Evolutionary conservation across 2,329 filamentous ascomycete species (phyloP).

Genomic region (Clarireedia hainanense): DNA sequence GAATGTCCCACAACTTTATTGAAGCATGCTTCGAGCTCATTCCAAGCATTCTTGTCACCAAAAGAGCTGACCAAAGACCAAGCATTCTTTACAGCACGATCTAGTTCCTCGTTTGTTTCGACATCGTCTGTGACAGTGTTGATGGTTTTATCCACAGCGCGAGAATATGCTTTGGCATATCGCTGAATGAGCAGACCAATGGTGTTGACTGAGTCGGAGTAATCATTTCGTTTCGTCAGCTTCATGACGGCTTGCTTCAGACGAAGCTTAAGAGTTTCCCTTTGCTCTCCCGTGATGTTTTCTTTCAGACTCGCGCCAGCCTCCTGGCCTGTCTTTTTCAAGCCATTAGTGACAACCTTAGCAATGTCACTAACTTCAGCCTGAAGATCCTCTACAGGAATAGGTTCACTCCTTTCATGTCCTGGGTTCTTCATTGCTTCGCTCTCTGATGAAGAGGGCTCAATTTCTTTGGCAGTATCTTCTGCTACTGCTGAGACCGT

Average conservation of each 20-base stretch:
- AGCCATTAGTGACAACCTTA: conserved; percentile 31
- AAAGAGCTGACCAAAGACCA: conserved; percentile 77
- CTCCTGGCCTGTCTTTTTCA: conserved; percentile 45
- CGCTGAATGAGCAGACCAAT: conserved; percentile 67
- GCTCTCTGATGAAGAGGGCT: conserved; percentile 57
- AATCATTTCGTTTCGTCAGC: conserved; percentile 69
- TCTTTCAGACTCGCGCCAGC: conserved; percentile 65
- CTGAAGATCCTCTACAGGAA: conserved; percentile 57
- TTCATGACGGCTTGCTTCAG: conserved; percentile 70
- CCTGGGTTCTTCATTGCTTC: conserved; percentile 40
- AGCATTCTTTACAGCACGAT: conserved; percentile 69
- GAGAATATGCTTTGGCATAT: conserved; percentile 72
- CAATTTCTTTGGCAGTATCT: conserved; percentile 63
- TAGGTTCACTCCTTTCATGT: conserved; percentile 21
- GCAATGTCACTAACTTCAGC: conserved; percentile 47
- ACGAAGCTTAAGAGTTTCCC: conserved; percentile 63
- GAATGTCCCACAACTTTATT: conserved; percentile 66
- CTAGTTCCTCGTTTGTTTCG: conserved; percentile 64
- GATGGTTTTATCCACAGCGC: conserved; percentile 59
- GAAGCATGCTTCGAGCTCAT: conserved; percentile 61
- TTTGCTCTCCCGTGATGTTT: conserved; percentile 65
- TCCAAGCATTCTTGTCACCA: conserved; percentile 67
- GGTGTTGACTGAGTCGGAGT: conserved; percentile 77
- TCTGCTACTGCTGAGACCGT: conserved; percentile 69
- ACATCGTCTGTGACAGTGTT: conserved; percentile 63